These are phyloP conservation scores for Microbotryum silenes-acaulis DNA, from an alignment of 1,284 basidiomycete genomes.

Conservation along the genomic window DNA sequence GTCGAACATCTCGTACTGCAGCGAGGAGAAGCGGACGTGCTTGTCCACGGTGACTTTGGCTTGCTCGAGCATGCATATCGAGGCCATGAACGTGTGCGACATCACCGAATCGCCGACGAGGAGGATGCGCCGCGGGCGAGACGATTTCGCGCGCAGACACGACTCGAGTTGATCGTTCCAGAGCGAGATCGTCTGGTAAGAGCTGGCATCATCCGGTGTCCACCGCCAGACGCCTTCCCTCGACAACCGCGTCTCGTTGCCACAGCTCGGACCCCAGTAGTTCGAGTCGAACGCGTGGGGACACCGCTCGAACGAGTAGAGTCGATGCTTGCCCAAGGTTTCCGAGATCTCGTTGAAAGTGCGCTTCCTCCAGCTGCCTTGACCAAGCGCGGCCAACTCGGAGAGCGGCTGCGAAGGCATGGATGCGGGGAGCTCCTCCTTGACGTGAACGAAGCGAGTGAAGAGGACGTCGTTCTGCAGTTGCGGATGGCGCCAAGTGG, in stretches of 20 bases:
- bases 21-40: conserved; percentile 4
- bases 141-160: background rate
- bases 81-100: conserved; percentile 7
- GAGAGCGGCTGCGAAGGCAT: background rate
- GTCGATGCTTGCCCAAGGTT: background rate
- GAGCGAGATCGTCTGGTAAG: background rate
- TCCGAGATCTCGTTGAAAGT: too few relatives aligned
- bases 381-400: background rate
- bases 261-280: conserved; percentile 3
- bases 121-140: background rate
- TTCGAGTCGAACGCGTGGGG: background rate
- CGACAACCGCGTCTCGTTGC: background rate
- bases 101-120: conserved; percentile 10
- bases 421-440: too few relatives aligned
- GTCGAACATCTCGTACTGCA: conserved; percentile 13
- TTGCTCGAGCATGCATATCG: conserved; percentile 7
- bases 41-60: background rate
- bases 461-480: background rate
- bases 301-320: conserved; percentile 6
- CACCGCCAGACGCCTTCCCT: background rate
- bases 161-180: background rate
- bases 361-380: background rate
- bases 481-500: conserved; percentile 1
- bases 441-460: background rate
- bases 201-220: background rate